Evolutionary conservation across 2,329 filamentous ascomycete genomes (phyloP).

Genomic region (Microcyclospora pomicola): DNA sequence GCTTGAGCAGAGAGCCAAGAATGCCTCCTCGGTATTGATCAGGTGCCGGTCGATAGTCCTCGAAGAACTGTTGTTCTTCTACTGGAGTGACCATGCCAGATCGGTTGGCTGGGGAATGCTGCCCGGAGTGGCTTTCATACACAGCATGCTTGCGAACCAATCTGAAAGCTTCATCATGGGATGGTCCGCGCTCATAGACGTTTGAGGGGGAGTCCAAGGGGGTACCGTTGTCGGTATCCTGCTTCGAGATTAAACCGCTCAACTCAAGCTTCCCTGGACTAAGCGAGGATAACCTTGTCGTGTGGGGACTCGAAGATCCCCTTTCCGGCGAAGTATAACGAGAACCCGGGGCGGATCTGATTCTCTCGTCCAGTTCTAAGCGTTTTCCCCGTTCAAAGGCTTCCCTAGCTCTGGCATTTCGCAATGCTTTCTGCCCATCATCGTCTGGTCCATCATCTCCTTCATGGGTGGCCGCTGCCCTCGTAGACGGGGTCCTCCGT

Average conservation of each 20-base stretch:
- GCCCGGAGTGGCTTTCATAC: constrained; percentile 5
- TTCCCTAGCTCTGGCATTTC: constrained; percentile 15
- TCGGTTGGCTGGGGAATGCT: constrained; percentile 19
- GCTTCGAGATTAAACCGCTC: constrained; percentile 15
- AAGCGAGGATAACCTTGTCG: not conserved
- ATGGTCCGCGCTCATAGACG: constrained; percentile 5
- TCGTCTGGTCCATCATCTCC: constrained; percentile 14
- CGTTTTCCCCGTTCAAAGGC: constrained; percentile 24
- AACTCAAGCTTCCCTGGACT: constrained; percentile 17
- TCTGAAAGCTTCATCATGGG: constrained; percentile 29
- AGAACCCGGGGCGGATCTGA: constrained; percentile 17
- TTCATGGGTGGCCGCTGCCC: constrained; percentile 4
- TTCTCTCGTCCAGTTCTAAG: constrained; percentile 17
- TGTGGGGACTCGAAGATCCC: not conserved
- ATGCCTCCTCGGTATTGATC: constrained; percentile 59
- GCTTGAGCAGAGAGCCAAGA: constrained; percentile 56
- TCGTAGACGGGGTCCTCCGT: constrained; percentile 9
- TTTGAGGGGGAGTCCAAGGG: constrained; percentile 3
- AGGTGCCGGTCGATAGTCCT: constrained; percentile 53
- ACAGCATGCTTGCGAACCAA: constrained; percentile 29
- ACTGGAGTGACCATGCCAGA: constrained; percentile 38
- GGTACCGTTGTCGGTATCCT: constrained; percentile 18
- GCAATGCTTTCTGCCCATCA: constrained; percentile 9
- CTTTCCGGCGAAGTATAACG: constrained; percentile 17
- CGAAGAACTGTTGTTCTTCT: constrained; percentile 37